phyloP scores from a whole-genome alignment of 805 yeast species.

The Spathaspora arborariae region DNA sequence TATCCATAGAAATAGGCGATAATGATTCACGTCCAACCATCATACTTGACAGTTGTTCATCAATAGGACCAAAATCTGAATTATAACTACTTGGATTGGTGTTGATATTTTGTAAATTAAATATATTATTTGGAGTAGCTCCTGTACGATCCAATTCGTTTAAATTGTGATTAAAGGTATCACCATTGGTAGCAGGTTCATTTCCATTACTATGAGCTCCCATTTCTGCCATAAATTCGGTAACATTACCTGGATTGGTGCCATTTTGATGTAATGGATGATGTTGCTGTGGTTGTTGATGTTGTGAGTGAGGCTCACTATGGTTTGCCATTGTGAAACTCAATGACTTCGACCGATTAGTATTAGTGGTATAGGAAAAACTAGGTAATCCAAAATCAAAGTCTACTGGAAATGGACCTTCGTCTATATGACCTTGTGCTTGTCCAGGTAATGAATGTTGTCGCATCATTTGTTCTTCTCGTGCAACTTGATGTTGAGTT shows the following conservation, averaged over 20 bases:
- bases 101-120: not conserved
- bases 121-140: conserved; percentile 1
- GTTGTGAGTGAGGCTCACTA: not conserved
- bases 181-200: not conserved
- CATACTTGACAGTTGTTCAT: not conserved
- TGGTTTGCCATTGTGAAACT: not conserved
- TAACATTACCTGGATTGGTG: not conserved
- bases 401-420: conserved; percentile 16
- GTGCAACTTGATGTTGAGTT: not conserved
- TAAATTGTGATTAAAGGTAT: not conserved
- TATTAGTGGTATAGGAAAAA: conserved; percentile 1
- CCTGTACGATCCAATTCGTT: not conserved
- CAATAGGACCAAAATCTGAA: conserved; percentile 2
- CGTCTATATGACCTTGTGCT: not conserved
- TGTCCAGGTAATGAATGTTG: conserved; percentile 4
- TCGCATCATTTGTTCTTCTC: not conserved
- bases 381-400: conserved; percentile 18
- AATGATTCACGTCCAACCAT: not conserved
- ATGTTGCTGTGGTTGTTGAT: not conserved
- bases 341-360: not conserved
- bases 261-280: not conserved
- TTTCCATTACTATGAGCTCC: conserved; percentile 3
- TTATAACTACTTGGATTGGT: conserved; percentile 2
- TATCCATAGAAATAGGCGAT: conserved; percentile 4
- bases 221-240: conserved; percentile 6